phyloP scores from a whole-genome alignment of 1,284 basidiomycete genomes.

The Abortiporus biennis region DNA sequence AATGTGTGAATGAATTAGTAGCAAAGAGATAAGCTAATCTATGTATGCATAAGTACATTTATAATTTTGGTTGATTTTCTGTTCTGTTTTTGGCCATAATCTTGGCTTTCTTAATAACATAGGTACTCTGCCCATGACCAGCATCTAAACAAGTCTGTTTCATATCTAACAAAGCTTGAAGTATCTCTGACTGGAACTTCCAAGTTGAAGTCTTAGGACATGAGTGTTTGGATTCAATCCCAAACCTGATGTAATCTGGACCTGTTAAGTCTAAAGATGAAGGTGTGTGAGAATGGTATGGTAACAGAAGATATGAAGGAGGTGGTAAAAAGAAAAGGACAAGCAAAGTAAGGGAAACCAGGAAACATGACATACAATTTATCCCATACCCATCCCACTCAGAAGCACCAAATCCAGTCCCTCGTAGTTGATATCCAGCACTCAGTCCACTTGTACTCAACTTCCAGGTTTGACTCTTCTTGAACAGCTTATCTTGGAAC shows the following conservation, averaged over 20 bases:
- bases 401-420: conserved; percentile 83
- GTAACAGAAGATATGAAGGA: too few species aligned
- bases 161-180: conserved; percentile 74
- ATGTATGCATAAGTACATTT: conserved; percentile 9
- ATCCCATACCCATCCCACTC: conserved; percentile 89
- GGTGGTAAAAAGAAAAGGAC: too few species aligned
- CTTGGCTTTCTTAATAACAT: too few species aligned
- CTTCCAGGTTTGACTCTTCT: conserved; percentile 81
- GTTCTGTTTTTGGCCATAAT: too few species aligned
- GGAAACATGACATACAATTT: conserved; percentile 62
- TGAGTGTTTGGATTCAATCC: conserved; percentile 87
- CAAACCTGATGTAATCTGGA: conserved; percentile 83
- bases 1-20: not conserved
- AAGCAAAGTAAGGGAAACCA: conserved; percentile 6
- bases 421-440: conserved; percentile 83
- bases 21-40: not conserved
- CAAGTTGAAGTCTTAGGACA: conserved; percentile 68
- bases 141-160: conserved; percentile 42
- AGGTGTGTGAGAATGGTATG: too few species aligned
- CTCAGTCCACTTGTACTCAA: conserved; percentile 90
- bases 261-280: conserved; percentile 70
- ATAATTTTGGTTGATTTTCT: conserved; percentile 17
- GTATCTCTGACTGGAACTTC: conserved; percentile 61
- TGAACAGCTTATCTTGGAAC: conserved; percentile 79
- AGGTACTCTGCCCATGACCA: too few species aligned